phyloP scores from a whole-genome alignment of 1,284 basidiomycete genomes.

The Exobasidium cylindrosporum region DNA sequence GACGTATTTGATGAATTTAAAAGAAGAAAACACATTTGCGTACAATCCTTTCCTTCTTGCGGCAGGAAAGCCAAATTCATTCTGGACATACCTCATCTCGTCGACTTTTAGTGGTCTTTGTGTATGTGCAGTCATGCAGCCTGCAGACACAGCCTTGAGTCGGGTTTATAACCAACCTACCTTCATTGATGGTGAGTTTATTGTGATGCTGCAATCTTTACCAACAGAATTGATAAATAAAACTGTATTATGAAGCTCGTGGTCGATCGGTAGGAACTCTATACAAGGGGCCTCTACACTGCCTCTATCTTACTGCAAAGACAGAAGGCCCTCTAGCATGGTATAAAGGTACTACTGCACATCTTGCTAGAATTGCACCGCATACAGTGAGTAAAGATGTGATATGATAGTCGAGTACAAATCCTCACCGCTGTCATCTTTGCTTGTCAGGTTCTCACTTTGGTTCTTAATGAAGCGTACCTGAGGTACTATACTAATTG shows the following conservation, averaged over 20 bases:
- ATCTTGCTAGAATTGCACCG: constrained; percentile 51
- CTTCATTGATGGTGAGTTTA: constrained; percentile 61
- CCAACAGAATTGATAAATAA: no score
- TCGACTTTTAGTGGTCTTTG: constrained; percentile 85
- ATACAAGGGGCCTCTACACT: constrained; percentile 70
- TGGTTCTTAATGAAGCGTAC: constrained; percentile 17
- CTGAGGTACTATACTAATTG: constrained; percentile 11
- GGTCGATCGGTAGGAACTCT: constrained; percentile 14
- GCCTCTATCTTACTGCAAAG: constrained; percentile 90
- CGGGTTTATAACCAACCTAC: constrained; percentile 85
- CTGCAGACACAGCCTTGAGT: constrained; percentile 69
- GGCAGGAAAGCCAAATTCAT: constrained; percentile 63
- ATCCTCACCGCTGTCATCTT: background rate
- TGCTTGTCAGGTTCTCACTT: constrained; percentile 15
- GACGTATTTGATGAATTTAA: constrained; percentile 38
- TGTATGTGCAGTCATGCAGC: constrained; percentile 63
- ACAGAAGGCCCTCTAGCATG: constrained; percentile 78
- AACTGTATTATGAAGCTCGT: background rate
- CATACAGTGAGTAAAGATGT: constrained; percentile 36
- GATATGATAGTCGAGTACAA: background rate
- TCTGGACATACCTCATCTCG: constrained; percentile 82
- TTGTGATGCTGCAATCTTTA: constrained; percentile 2
- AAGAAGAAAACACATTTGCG: constrained; percentile 55
- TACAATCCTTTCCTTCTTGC: constrained; percentile 43
- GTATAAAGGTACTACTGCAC: constrained; percentile 54